A percentile compares a stretch with the other conserved stretches of the same genome.
phyloP scores from a whole-genome alignment of 2,329 filamentous ascomycete genomes.

The Colletotrichum chrysophilum region DNA sequence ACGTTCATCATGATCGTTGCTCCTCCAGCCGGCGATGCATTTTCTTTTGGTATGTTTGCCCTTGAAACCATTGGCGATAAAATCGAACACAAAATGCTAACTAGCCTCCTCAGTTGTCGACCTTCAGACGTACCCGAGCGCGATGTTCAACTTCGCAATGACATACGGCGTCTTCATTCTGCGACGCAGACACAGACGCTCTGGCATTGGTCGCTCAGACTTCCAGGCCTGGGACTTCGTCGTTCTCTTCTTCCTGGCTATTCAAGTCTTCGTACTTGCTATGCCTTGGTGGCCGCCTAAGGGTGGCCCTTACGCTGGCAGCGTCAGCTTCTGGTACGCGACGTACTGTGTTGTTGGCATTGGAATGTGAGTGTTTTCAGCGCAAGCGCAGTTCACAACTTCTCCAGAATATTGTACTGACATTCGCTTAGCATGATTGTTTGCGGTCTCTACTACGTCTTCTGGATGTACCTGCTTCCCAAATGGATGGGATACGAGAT shows the following conservation, averaged over 20 bases:
- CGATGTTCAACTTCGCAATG: conserved; percentile 63
- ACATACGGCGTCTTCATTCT: conserved; percentile 63
- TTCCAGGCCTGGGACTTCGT: conserved; percentile 66
- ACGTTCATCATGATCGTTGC: conserved; percentile 66
- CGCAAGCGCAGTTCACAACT: too few relatives aligned
- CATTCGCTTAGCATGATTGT: conserved; percentile 44
- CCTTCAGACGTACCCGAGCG: conserved; percentile 61
- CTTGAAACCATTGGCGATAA: not conserved
- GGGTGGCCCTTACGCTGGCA: conserved; percentile 62
- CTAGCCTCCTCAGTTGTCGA: conserved; percentile 53
- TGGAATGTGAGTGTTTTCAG: conserved; percentile 57
- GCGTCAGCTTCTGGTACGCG: conserved; percentile 77
- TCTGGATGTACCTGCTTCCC: conserved; percentile 64
- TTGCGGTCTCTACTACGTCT: conserved; percentile 62
- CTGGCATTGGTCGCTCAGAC: conserved; percentile 51
- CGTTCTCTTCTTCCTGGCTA: conserved; percentile 63
- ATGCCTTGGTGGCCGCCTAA: conserved; percentile 77
- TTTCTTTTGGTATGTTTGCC: conserved; percentile 61
- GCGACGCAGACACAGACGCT: conserved; percentile 55
- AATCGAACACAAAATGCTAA: not conserved
- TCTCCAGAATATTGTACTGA: not conserved
- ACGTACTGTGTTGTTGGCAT: conserved; percentile 72
- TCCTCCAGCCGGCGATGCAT: conserved; percentile 67
- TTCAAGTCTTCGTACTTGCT: conserved; percentile 66
- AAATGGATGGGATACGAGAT: conserved; percentile 57